Conservation (phyloP, 495 filamentous ascomycete genomes). For the Penicillium taxi region DNA sequence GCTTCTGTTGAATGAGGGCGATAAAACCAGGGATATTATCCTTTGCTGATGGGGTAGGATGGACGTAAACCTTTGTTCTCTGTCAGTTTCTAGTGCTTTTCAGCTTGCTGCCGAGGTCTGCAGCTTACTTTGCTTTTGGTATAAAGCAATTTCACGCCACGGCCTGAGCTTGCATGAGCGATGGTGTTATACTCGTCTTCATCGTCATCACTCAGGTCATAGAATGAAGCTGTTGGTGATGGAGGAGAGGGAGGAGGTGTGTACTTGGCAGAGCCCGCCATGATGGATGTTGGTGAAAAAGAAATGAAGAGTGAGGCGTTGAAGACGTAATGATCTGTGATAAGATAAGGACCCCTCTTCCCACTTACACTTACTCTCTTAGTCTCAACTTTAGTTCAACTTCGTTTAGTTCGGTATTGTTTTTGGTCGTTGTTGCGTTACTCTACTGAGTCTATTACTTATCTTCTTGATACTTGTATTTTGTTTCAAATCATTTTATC, state of each 20-base stretch:
- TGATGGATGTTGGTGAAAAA: conserved; percentile 9
- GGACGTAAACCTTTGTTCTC: conserved; percentile 74
- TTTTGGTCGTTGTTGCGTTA: background rate
- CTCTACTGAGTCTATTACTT: too few relatives aligned
- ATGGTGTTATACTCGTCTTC: conserved; percentile 95
- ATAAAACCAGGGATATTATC: conserved; percentile 98
- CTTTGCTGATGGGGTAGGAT: conserved; percentile 84
- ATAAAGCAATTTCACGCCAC: conserved; percentile 90
- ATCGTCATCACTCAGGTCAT: conserved; percentile 93
- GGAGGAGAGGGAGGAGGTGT: conserved; percentile 44
- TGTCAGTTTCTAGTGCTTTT: conserved; percentile 2
- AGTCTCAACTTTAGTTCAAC: background rate
- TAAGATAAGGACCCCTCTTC: conserved; percentile 9
- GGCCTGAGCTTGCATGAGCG: conserved; percentile 67
- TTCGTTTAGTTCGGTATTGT: background rate
- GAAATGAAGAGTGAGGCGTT: background rate
- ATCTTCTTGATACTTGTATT: too few relatives aligned
- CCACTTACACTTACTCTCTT: background rate
- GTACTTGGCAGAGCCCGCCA: conserved; percentile 30
- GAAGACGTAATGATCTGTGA: conserved; percentile 17
- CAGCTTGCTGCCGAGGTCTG: background rate
- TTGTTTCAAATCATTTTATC: background rate
- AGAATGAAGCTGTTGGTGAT: conserved; percentile 86
- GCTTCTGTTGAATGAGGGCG: conserved; percentile 88
- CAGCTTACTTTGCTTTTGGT: conserved; percentile 89